These are phyloP conservation scores for Parastagonospora avenae DNA, from an alignment of 2,329 filamentous ascomycete genomes.

Conservation along the genomic window DNA sequence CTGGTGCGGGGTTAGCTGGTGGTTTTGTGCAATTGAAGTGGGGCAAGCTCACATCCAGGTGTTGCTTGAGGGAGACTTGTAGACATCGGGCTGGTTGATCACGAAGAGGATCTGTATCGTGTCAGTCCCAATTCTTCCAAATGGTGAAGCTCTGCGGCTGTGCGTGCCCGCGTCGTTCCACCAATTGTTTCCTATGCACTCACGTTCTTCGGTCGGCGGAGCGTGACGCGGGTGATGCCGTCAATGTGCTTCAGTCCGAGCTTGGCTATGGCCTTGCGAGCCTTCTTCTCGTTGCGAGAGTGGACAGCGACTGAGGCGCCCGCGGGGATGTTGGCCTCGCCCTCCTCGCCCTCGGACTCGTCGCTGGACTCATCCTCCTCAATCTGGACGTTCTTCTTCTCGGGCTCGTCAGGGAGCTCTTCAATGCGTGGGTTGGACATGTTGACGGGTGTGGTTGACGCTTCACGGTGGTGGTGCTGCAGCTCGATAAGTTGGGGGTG, in stretches of 20 bases:
- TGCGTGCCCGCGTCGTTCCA: conserved; percentile 12
- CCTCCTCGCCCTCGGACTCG: conserved; percentile 77
- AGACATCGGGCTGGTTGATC: conserved; percentile 99
- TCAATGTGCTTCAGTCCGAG: conserved; percentile 94
- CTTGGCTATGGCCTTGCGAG: conserved; percentile 98
- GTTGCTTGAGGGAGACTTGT: conserved; percentile 99
- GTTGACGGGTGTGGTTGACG: conserved; percentile 53
- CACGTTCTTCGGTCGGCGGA: conserved; percentile 98
- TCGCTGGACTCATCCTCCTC: conserved; percentile 74
- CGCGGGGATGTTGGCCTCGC: conserved; percentile 73
- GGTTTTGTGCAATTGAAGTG: conserved; percentile 8
- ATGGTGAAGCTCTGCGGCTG: conserved; percentile 1
- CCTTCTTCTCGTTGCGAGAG: conserved; percentile 99
- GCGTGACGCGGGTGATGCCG: conserved; percentile 97
- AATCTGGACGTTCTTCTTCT: conserved; percentile 76
- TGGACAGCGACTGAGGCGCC: conserved; percentile 90
- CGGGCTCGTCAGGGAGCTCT: conserved; percentile 89
- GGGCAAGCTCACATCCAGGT: conserved; percentile 89
- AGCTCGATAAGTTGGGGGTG: conserved; percentile 19
- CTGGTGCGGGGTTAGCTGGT: conserved; percentile 55
- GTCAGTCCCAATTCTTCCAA: conserved; percentile 24
- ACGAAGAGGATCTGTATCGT: conserved; percentile 87
- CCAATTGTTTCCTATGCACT: conserved; percentile 54
- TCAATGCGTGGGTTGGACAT: conserved; percentile 99
- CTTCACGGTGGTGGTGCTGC: conserved; percentile 19